These are phyloP conservation scores for Phytophthora citrophthora DNA, from an alignment of 352 stramenopile species.

Conservation along the genomic window DNA sequence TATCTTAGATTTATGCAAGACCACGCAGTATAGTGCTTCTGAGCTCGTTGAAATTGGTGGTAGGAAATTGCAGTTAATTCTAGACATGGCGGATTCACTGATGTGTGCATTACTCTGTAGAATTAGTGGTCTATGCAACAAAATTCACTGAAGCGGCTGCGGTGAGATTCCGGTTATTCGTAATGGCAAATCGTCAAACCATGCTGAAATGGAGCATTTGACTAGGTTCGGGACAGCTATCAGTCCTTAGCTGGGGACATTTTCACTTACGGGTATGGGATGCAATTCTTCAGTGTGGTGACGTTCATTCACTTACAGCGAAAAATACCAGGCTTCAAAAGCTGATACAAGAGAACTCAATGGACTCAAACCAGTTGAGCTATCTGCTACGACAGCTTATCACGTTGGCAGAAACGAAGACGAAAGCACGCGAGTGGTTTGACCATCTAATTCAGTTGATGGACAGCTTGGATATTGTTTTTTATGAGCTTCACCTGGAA, in stretches of 20 bases:
- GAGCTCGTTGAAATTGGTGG: slow-evolving; percentile 68
- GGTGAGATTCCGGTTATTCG: slow-evolving; percentile 20
- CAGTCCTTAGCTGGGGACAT: slow-evolving; percentile 55
- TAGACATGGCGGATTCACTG: not conserved
- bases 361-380: slow-evolving; percentile 44
- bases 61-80: slow-evolving; percentile 15
- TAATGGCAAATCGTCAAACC: not conserved
- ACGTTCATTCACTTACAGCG: not conserved
- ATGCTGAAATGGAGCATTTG: slow-evolving; percentile 5
- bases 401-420: slow-evolving; percentile 52
- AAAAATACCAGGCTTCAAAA: slow-evolving; percentile 58
- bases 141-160: slow-evolving; percentile 59
- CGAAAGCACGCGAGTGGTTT: slow-evolving; percentile 58
- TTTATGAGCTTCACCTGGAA: slow-evolving; percentile 61
- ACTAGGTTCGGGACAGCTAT: slow-evolving; percentile 63
- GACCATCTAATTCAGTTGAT: slow-evolving; percentile 67
- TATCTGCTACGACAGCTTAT: slow-evolving; percentile 75
- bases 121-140: slow-evolving; percentile 64
- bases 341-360: slow-evolving; percentile 49
- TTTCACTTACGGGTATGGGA: slow-evolving; percentile 63
- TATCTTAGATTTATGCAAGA: slow-evolving; percentile 61
- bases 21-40: slow-evolving; percentile 31
- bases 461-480: slow-evolving; percentile 48
- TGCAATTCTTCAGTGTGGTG: not conserved
- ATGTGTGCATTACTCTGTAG: slow-evolving; percentile 28